A percentile compares a stretch with the other conserved stretches of the same genome.
Evolutionary conservation across 73 alveolate genomes (phyloP).

Genomic region (Symbiodinium pilosum): DNA sequence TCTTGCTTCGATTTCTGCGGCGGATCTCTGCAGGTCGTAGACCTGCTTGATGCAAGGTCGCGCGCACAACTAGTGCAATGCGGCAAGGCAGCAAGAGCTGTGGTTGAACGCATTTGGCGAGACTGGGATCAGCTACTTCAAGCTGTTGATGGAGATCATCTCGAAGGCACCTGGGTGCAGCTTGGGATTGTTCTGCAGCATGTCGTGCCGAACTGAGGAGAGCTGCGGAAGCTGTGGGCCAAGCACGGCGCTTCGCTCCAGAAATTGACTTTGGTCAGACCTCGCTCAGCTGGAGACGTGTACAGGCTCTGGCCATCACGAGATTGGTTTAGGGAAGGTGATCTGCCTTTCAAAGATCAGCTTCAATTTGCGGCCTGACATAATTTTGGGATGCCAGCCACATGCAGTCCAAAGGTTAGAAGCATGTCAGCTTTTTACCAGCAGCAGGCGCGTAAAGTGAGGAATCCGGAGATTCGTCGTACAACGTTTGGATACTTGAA

Average conservation of each 20-base stretch:
- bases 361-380: background rate
- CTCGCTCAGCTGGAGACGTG: background rate
- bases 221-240: background rate
- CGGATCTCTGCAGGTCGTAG: background rate
- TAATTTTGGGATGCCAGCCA: no score
- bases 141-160: background rate
- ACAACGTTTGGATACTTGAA: slow-evolving; percentile 69
- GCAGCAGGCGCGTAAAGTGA: background rate
- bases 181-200: background rate
- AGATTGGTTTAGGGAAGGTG: slow-evolving; percentile 55
- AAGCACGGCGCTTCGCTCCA: background rate
- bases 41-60: background rate
- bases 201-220: background rate
- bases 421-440: no score
- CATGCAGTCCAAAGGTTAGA: no score
- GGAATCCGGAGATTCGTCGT: slow-evolving; percentile 59
- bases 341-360: slow-evolving; percentile 26
- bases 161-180: background rate
- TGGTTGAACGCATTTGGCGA: background rate
- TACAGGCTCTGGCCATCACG: slow-evolving; percentile 57
- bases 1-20: background rate
- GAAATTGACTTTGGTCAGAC: background rate
- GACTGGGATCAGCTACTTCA: background rate
- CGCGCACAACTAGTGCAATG: background rate
- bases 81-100: background rate